Conservation (phyloP, 306 rosid species). For the Cucurbita moschata region DNA sequence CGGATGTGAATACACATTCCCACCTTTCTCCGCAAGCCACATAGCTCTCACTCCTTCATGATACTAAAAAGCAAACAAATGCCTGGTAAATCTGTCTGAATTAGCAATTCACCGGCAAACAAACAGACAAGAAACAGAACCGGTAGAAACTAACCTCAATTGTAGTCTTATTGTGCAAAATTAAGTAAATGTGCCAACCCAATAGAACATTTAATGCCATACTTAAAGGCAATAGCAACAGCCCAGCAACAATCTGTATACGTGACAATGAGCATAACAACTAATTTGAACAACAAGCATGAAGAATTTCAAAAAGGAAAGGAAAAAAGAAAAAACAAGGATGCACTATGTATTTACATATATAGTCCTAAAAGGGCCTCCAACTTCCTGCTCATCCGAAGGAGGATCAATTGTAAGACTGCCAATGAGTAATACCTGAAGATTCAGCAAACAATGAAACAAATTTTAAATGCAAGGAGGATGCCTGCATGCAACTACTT, state of each 20-base stretch:
- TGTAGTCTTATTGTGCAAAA: constrained; percentile 86
- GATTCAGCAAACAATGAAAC: not conserved
- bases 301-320: not conserved
- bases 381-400: constrained; percentile 45
- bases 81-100: not conserved
- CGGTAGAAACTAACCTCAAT: constrained; percentile 49
- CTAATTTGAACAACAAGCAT: not conserved
- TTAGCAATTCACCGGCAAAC: not conserved
- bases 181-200: constrained; percentile 86
- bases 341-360: constrained; percentile 38
- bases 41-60: constrained; percentile 93
- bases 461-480: not conserved
- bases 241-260: constrained; percentile 65
- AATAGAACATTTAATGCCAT: constrained; percentile 59
- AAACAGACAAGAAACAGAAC: not conserved
- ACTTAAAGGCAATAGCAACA: constrained; percentile 59
- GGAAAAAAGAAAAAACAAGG: not conserved
- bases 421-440: constrained; percentile 77
- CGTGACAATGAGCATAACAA: constrained; percentile 19
- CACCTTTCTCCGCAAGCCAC: constrained; percentile 97
- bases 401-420: constrained; percentile 53
- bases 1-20: constrained; percentile 74
- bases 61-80: constrained; percentile 38
- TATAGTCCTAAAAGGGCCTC: constrained; percentile 47
- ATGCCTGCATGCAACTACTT: not conserved